phyloP scores from a whole-genome alignment of 2,329 filamentous ascomycete species.

The Cladobotryum protrusum region DNA sequence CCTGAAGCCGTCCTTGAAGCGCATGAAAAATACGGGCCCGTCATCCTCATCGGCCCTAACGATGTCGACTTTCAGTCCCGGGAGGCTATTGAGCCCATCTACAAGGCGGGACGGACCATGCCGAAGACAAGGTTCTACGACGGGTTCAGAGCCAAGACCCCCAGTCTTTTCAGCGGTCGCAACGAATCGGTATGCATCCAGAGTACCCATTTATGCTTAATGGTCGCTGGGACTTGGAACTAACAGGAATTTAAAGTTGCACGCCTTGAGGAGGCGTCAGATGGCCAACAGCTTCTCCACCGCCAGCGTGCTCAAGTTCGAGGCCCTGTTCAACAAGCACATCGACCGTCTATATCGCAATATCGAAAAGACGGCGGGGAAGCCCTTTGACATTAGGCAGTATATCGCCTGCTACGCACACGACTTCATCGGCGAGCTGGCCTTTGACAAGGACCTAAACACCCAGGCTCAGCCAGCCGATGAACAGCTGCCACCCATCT shows the following conservation, averaged over 20 bases:
- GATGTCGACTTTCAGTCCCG: neutral
- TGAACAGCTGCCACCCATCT: neutral
- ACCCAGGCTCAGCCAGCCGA: neutral
- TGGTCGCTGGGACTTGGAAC: no score
- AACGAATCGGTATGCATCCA: neutral
- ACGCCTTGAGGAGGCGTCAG: neutral
- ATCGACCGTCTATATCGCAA: neutral
- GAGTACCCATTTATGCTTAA: no score
- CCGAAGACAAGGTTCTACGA: conserved; percentile 2
- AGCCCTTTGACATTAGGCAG: neutral
- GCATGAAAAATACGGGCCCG: neutral
- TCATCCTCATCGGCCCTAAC: no score
- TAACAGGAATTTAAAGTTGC: neutral
- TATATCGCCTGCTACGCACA: neutral
- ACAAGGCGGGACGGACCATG: neutral
- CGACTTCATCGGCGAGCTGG: neutral
- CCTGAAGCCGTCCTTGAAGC: neutral
- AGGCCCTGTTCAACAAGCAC: neutral
- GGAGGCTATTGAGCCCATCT: neutral
- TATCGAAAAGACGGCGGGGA: neutral
- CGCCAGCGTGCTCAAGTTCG: neutral
- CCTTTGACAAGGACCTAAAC: neutral
- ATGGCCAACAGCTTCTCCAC: conserved; percentile 2
- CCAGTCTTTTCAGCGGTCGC: conserved; percentile 1
- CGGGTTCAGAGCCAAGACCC: neutral